Base-by-base conservation (phyloP, 2,329 filamentous ascomycete species). In the Periconia sp. region DNA sequence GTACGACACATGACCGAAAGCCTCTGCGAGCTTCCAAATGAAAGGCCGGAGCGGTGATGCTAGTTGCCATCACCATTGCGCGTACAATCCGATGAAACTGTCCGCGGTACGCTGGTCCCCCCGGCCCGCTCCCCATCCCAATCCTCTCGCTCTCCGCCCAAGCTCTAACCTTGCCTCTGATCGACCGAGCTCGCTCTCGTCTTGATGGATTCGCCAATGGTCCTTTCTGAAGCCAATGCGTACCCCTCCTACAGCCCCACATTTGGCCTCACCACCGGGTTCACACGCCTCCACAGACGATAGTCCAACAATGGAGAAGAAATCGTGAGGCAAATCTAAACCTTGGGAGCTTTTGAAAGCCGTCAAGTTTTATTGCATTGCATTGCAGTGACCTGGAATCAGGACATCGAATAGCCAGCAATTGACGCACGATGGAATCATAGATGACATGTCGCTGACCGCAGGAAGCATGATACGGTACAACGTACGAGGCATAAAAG, bases 1-100 rank as follows among this genome's bases (percentile, higher is more conserved):
- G 26, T 19, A 26, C 33, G 40, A 37, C 40, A 43, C 40, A 43
- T 38, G 30, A 43, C 17, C 19, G 28, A 18, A 16, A 5, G 15
- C 17, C 7, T 10, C 36, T 21, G 7, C 16, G 16, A 18, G 13
- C 29, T 32, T 15, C 16, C 29, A 9, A 17, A 17, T 5, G 18
- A 16, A 12, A 12, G 18, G 9, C 13, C 29, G 7, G 13, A 32
- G 13, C 29, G 12, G n/a, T 12, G 16, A 32, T 32, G 9, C 5
- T 6, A 4, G 13, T 6, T 18, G 6, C 29, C 5, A 18, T 32
- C 7, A 5, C 16, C 29, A 32, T 16, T 32, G 16, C 13, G 9
- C 16, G 11, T 19, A 15, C 36, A n/a, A 21, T 30, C 19, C 22
- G 17, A 5, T 8, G 10, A 4, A 12, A 5, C 24, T 16, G 18